phyloP scores from a whole-genome alignment of 2,329 filamentous ascomycete genomes.

The Rhexocercosporidium sp. region DNA sequence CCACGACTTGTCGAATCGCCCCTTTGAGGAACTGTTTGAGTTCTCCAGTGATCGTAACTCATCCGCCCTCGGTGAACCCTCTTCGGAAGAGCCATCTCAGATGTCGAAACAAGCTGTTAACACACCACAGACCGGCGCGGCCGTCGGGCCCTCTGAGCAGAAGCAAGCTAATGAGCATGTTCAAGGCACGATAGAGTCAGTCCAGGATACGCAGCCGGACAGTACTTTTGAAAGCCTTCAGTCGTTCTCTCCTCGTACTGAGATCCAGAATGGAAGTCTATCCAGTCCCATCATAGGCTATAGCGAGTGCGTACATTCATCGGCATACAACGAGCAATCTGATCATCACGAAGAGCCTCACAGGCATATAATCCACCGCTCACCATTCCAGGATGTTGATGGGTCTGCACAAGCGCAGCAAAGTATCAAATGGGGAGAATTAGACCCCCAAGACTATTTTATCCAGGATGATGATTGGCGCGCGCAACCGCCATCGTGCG shows the following conservation, averaged over 20 bases:
- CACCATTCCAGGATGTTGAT: not conserved
- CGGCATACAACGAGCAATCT: not conserved
- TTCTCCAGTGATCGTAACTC: not conserved
- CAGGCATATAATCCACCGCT: not conserved
- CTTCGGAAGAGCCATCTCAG: not conserved
- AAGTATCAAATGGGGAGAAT: not conserved
- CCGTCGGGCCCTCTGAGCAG: no score
- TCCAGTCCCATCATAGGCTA: not conserved
- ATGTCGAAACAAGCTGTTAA: not conserved
- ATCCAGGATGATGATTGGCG: not conserved
- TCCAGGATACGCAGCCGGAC: not conserved
- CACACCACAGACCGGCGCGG: not conserved
- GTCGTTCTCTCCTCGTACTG: not conserved
- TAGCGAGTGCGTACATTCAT: not conserved
- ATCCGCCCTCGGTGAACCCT: not conserved
- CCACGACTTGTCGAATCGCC: not conserved
- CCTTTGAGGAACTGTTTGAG: not conserved
- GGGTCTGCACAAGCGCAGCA: not conserved
- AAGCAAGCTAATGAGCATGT: not conserved
- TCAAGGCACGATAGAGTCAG: not conserved
- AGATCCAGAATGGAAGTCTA: not conserved
- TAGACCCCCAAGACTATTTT: conserved; percentile 10
- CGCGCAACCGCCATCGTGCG: not conserved
- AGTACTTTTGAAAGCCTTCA: not conserved
- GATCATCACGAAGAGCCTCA: not conserved